Evolutionary conservation across 179 eudicot species (phyloP).

Genomic region (Gypsophila paniculata): DNA sequence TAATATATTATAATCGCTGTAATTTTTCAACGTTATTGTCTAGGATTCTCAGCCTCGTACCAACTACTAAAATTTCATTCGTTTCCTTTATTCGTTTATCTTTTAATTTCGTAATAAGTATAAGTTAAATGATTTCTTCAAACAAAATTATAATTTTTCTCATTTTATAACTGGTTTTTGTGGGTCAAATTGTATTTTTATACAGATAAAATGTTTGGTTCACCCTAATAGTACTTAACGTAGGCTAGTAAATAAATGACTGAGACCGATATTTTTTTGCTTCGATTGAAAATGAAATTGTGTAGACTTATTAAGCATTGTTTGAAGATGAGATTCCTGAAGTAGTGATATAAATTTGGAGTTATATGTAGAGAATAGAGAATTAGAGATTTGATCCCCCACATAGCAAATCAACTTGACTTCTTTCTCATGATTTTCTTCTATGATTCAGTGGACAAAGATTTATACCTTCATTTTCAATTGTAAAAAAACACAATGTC

Average conservation of each 20-base stretch:
- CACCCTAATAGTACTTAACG: too few relatives aligned
- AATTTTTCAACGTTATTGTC: not conserved
- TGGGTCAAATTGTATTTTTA: too few relatives aligned
- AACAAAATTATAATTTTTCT: too few relatives aligned
- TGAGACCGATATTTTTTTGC: too few relatives aligned
- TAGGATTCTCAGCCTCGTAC: not conserved
- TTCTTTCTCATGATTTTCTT: not conserved
- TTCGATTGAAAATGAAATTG: too few relatives aligned
- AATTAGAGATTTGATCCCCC: constrained; percentile 10
- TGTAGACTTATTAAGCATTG: not conserved
- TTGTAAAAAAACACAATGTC: constrained; percentile 6
- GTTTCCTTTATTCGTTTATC: too few relatives aligned
- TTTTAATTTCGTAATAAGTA: too few relatives aligned
- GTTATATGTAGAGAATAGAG: not conserved
- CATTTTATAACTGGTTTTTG: too few relatives aligned
- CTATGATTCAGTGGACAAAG: not conserved
- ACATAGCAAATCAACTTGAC: not conserved
- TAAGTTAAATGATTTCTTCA: too few relatives aligned
- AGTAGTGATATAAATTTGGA: constrained; percentile 5
- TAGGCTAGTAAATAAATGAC: too few relatives aligned
- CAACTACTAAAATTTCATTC: too few relatives aligned
- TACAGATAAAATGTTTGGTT: too few relatives aligned
- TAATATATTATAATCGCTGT: not conserved
- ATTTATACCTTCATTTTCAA: not conserved
- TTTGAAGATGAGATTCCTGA: constrained; percentile 16